These are phyloP conservation scores for Rossbeevera mucosa DNA, from an alignment of 768 basidiomycete species.

Conservation along the genomic window DNA sequence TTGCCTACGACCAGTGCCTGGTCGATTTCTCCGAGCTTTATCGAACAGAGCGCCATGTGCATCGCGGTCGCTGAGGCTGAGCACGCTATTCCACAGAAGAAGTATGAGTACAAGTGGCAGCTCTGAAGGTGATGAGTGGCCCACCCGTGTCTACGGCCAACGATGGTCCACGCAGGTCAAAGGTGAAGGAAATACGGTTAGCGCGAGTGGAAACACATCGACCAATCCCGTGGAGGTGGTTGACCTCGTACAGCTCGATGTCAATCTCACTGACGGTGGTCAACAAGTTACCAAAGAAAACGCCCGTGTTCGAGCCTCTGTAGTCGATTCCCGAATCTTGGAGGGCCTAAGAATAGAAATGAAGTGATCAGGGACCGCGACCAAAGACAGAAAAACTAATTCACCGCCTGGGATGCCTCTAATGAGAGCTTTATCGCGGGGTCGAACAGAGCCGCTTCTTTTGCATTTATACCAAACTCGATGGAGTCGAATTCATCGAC, in stretches of 20 bases:
- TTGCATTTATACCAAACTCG: conserved; percentile 32
- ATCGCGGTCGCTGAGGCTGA: conserved; percentile 44
- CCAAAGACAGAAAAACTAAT: background rate
- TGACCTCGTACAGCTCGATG: conserved; percentile 24
- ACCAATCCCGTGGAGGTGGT: conserved; percentile 26
- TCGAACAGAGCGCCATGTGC: conserved; percentile 44
- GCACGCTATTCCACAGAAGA: conserved; percentile 26
- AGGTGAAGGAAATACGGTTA: conserved; percentile 33
- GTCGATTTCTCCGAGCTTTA: conserved; percentile 42
- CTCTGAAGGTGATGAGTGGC: background rate
- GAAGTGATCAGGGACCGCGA: background rate
- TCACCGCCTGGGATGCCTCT: conserved; percentile 29
- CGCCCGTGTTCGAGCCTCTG: conserved; percentile 39
- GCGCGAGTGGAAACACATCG: conserved; percentile 28
- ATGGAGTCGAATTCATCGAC: conserved; percentile 32
- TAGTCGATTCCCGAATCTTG: conserved; percentile 47
- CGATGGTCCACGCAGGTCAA: conserved; percentile 44
- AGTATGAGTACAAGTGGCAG: background rate
- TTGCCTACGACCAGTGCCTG: conserved; percentile 39
- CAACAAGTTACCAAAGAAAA: conserved; percentile 35
- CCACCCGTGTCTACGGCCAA: conserved; percentile 38
- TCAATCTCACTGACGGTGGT: conserved; percentile 26
- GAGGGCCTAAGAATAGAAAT: conserved; percentile 23
- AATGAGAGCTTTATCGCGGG: conserved; percentile 29
- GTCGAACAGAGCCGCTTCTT: conserved; percentile 29